Percentiles rank a stretch among this genome's conserved stretches.
Conservation (phyloP, 192 early-diverging fungal species). For the Rhizophagus prolifer region DNA sequence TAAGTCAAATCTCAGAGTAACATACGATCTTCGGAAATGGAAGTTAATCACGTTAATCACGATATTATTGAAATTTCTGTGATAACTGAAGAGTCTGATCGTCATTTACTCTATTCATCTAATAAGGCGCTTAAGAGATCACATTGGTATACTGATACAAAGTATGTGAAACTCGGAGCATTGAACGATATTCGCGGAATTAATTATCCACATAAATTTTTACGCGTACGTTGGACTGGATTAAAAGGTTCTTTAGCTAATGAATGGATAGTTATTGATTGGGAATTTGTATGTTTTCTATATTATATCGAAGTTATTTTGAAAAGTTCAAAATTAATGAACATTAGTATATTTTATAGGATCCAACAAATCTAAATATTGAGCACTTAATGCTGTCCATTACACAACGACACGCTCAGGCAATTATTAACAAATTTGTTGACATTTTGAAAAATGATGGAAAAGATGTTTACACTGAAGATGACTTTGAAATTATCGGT, state of each 20-base stretch:
- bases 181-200: conserved; percentile 1
- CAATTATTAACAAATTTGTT: background rate
- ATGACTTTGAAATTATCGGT: conserved; percentile 7
- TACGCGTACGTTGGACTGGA: conserved; percentile 13
- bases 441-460: background rate
- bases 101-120: background rate
- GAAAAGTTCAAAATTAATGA: background rate
- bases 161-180: background rate
- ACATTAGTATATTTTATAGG: background rate
- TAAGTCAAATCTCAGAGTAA: too few species aligned
- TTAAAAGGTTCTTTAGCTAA: background rate
- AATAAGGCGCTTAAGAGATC: background rate
- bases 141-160: conserved; percentile 17
- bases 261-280: conserved; percentile 18
- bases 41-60: background rate
- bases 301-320: background rate
- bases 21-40: background rate
- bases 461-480: background rate
- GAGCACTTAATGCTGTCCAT: conserved; percentile 18
- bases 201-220: conserved; percentile 22
- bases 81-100: background rate
- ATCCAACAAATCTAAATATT: conserved; percentile 16
- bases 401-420: background rate
- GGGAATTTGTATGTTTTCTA: conserved; percentile 21
- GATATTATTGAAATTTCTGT: conserved; percentile 19